Conservation (phyloP, 768 basidiomycete genomes). For the Brasilioporus rufonigricans region DNA sequence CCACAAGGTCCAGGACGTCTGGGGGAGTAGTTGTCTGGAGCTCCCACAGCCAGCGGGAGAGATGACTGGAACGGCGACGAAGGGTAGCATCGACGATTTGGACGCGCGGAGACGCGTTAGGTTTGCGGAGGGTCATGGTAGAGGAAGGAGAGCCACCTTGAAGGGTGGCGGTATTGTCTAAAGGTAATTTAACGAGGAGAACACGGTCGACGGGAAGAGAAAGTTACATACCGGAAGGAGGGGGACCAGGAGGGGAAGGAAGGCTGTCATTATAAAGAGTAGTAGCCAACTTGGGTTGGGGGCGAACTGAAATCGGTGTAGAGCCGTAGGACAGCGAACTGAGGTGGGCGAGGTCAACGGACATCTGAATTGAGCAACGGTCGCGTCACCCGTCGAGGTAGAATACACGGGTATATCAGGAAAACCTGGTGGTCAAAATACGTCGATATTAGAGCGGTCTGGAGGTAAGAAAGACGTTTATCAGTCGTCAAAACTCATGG, state of each 20-base stretch:
- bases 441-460: constrained; percentile 5
- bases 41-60: constrained; percentile 46
- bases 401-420: constrained; percentile 17
- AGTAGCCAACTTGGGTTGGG: constrained; percentile 11
- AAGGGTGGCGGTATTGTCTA: constrained; percentile 14
- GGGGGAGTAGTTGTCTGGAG: constrained; percentile 29
- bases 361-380: constrained; percentile 16
- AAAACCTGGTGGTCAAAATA: constrained; percentile 2
- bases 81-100: constrained; percentile 17
- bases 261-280: constrained; percentile 22
- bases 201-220: constrained; percentile 23
- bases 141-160: constrained; percentile 30
- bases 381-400: background rate
- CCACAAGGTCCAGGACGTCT: constrained; percentile 18
- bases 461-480: constrained; percentile 19
- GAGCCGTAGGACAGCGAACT: constrained; percentile 16
- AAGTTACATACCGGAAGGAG: constrained; percentile 21
- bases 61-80: constrained; percentile 38
- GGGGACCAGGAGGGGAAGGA: background rate
- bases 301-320: constrained; percentile 12
- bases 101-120: constrained; percentile 24
- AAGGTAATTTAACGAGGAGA: constrained; percentile 33
- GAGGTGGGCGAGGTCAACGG: constrained; percentile 21
- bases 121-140: constrained; percentile 27
- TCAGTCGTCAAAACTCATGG: constrained; percentile 31